Conservation (phyloP, 345 rosid genomes). For the Gossypium ekmanianum region DNA sequence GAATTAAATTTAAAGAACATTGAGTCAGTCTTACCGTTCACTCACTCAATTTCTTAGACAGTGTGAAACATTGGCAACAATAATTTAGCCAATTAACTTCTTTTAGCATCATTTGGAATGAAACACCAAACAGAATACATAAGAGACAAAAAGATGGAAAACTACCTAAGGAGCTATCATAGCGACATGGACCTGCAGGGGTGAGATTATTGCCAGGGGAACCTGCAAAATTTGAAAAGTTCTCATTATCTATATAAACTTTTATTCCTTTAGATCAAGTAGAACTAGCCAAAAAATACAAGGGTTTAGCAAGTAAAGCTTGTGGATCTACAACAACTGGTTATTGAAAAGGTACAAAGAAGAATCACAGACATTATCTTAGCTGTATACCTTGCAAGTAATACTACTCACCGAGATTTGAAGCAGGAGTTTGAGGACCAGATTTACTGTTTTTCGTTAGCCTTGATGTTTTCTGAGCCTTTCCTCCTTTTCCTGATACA, state of each 20-base stretch:
- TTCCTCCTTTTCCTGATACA: slow-evolving; percentile 70
- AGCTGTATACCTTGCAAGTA: slow-evolving; percentile 1
- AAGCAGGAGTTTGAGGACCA: slow-evolving; percentile 55
- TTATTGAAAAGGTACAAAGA: slow-evolving; percentile 1
- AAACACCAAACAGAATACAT: slow-evolving; percentile 3
- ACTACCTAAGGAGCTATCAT: slow-evolving; percentile 96
- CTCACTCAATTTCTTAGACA: neutral
- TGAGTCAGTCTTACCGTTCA: neutral
- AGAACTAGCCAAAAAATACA: neutral
- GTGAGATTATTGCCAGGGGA: slow-evolving; percentile 80
- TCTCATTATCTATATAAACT: slow-evolving; percentile 20
- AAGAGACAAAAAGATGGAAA: no score
- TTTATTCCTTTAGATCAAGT: slow-evolving; percentile 15
- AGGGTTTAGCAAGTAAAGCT: slow-evolving; percentile 12
- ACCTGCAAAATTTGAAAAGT: slow-evolving; percentile 56
- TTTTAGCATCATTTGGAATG: neutral
- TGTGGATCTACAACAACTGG: slow-evolving; percentile 8
- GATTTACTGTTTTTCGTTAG: slow-evolving; percentile 51
- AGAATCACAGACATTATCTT: neutral
- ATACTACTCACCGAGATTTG: slow-evolving; percentile 58
- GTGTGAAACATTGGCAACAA: neutral
- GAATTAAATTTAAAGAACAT: slow-evolving; percentile 24
- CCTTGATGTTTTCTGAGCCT: slow-evolving; percentile 65
- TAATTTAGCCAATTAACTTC: neutral
- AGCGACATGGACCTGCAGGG: slow-evolving; percentile 91